Evolutionary conservation across 192 early-diverging fungal genomes (phyloP).

Genomic region (Linnemannia schmuckeri): DNA sequence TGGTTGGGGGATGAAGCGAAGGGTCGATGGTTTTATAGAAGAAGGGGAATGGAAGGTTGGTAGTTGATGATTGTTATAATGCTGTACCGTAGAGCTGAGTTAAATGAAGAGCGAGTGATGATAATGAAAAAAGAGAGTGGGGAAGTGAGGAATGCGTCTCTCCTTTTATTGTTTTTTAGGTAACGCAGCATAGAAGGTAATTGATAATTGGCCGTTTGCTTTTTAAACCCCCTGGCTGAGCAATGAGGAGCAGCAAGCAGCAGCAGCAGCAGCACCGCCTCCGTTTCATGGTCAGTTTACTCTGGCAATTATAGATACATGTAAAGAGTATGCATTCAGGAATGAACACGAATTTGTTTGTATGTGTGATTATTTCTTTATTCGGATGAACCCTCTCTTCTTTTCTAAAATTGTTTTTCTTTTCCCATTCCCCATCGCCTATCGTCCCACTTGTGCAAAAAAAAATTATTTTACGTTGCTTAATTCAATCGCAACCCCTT

Average conservation of each 20-base stretch:
- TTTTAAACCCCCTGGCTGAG: background rate
- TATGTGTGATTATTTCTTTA: background rate
- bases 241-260: background rate
- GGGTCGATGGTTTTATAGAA: constrained; percentile 2
- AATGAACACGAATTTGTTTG: background rate
- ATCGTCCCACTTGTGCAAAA: background rate
- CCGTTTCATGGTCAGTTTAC: background rate
- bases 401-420: background rate
- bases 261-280: background rate
- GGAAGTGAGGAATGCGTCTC: background rate
- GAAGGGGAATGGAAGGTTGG: background rate
- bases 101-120: background rate
- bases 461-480: background rate
- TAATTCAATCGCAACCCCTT: background rate
- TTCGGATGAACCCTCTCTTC: background rate
- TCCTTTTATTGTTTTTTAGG: constrained; percentile 6
- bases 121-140: background rate
- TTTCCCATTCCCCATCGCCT: background rate
- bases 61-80: background rate
- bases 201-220: background rate
- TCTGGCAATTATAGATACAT: background rate
- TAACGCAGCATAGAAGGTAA: background rate
- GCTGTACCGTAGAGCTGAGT: background rate
- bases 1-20: background rate
- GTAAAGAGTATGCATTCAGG: background rate